Conservation (phyloP, 495 filamentous ascomycete genomes). For the Lepidopterella palustris region DNA sequence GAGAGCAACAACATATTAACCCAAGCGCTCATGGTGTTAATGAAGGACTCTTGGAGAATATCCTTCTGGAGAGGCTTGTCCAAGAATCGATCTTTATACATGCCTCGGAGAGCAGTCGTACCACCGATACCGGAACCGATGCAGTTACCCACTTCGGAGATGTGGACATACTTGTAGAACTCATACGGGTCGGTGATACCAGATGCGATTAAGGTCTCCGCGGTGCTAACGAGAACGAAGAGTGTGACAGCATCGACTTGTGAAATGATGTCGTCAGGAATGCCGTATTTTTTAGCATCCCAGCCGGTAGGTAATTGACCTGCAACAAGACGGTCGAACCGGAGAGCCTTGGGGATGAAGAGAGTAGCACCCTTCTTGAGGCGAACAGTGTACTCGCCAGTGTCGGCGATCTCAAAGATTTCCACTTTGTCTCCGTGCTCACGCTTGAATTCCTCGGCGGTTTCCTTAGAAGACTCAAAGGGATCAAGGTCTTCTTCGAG, state of each 20-base stretch:
- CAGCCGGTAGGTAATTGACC: slow-evolving; percentile 96
- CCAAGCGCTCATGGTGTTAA: slow-evolving; percentile 99
- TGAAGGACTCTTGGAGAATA: slow-evolving; percentile 98
- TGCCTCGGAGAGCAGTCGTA: slow-evolving; percentile 81
- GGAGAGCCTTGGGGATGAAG: slow-evolving; percentile 91
- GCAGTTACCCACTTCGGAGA: slow-evolving; percentile 97
- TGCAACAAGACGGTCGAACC: slow-evolving; percentile 94
- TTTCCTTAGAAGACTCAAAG: slow-evolving; percentile 96
- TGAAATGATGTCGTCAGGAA: slow-evolving; percentile 94
- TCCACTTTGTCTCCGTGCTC: slow-evolving; percentile 97
- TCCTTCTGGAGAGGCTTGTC: slow-evolving; percentile 99
- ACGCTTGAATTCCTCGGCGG: slow-evolving; percentile 92
- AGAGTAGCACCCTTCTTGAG: slow-evolving; percentile 91
- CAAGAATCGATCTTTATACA: slow-evolving; percentile 97
- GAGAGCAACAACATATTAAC: slow-evolving; percentile 98
- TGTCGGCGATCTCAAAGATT: slow-evolving; percentile 91
- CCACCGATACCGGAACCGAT: slow-evolving; percentile 97
- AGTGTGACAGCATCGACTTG: slow-evolving; percentile 96
- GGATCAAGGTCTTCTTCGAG: slow-evolving; percentile 95
- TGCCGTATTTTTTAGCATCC: slow-evolving; percentile 90
- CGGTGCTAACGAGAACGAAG: slow-evolving; percentile 87
- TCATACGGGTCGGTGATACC: slow-evolving; percentile 99
- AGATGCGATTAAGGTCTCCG: slow-evolving; percentile 79
- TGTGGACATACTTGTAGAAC: slow-evolving; percentile 99
- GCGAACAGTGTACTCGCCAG: slow-evolving; percentile 88